Percentiles rank a stretch among this genome's conserved stretches.
phyloP scores from a whole-genome alignment of 2,329 filamentous ascomycete species.

The Zymoseptoria ardabiliae region DNA sequence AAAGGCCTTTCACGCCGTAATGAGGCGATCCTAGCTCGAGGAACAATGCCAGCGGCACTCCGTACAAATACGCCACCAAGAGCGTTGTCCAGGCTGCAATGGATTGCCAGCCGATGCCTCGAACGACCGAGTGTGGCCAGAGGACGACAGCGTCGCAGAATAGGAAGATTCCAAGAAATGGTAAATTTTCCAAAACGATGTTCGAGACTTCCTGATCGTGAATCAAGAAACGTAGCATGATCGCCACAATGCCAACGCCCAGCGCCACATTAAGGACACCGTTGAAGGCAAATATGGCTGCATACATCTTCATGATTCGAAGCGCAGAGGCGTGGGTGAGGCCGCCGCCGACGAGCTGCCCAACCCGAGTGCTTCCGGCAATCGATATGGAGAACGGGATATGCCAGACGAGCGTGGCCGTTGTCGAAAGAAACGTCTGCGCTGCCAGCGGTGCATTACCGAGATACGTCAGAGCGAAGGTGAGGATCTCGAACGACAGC shows the following conservation, averaged over 20 bases:
- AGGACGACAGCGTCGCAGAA: constrained; percentile 30
- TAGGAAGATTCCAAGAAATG: constrained; percentile 30
- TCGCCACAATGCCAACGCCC: constrained; percentile 24
- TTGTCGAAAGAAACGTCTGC: constrained; percentile 14
- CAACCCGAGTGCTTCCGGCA: constrained; percentile 33
- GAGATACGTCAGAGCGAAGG: constrained; percentile 29
- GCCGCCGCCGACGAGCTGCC: constrained; percentile 34
- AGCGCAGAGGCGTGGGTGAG: constrained; percentile 26
- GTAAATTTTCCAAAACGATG: constrained; percentile 30
- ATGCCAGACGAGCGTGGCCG: constrained; percentile 33
- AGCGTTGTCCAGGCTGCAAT: constrained; percentile 35
- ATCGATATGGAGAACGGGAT: constrained; percentile 35
- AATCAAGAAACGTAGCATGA: constrained; percentile 30
- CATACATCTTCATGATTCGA: constrained; percentile 26
- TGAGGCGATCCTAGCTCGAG: constrained; percentile 31
- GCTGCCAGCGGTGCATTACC: constrained; percentile 20
- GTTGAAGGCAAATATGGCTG: constrained; percentile 29
- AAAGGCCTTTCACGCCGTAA: constrained; percentile 31
- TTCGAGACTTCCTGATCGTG: constrained; percentile 30
- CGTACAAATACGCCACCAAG: constrained; percentile 33
- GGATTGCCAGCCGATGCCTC: constrained; percentile 33
- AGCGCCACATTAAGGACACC: constrained; percentile 31
- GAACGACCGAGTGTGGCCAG: constrained; percentile 31
- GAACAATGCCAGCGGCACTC: constrained; percentile 31
- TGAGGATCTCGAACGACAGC: constrained; percentile 25